Evolutionary conservation across 306 rosid species (phyloP).

Genomic region (Lupinus albus): DNA sequence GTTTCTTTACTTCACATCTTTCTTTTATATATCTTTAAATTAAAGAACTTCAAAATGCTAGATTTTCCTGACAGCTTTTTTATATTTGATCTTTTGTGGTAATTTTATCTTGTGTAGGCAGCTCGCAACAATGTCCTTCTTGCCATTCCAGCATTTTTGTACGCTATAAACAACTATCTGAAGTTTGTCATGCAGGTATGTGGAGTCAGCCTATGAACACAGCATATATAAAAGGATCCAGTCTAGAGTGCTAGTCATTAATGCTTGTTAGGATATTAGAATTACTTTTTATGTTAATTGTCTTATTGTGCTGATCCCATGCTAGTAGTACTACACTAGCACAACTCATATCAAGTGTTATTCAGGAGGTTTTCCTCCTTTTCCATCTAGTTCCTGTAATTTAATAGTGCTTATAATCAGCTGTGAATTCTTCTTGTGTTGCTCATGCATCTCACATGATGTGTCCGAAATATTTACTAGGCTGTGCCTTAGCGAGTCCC

Average conservation of each 20-base stretch:
- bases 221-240: constrained; percentile 30
- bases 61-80: constrained; percentile 23
- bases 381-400: constrained; percentile 26
- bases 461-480: constrained; percentile 16
- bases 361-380: constrained; percentile 5
- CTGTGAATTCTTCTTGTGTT: constrained; percentile 35
- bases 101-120: constrained; percentile 62
- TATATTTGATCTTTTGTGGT: constrained; percentile 34
- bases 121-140: constrained; percentile 96
- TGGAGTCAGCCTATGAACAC: constrained; percentile 19
- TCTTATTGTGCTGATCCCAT: not conserved
- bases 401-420: constrained; percentile 15
- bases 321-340: constrained; percentile 25
- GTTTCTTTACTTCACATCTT: not conserved
- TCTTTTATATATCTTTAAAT: not conserved
- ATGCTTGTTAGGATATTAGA: constrained; percentile 25
- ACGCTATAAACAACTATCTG: constrained; percentile 95
- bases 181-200: constrained; percentile 98
- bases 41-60: constrained; percentile 20
- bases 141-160: constrained; percentile 93
- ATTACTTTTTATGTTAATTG: constrained; percentile 13
- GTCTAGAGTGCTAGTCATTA: constrained; percentile 21
- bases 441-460: constrained; percentile 11
- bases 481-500: constrained; percentile 13
- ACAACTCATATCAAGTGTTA: not conserved